A percentile compares a stretch with the other conserved stretches of the same genome.
phyloP scores from a whole-genome alignment of 768 basidiomycete species.

The Hydnum rufescens region DNA sequence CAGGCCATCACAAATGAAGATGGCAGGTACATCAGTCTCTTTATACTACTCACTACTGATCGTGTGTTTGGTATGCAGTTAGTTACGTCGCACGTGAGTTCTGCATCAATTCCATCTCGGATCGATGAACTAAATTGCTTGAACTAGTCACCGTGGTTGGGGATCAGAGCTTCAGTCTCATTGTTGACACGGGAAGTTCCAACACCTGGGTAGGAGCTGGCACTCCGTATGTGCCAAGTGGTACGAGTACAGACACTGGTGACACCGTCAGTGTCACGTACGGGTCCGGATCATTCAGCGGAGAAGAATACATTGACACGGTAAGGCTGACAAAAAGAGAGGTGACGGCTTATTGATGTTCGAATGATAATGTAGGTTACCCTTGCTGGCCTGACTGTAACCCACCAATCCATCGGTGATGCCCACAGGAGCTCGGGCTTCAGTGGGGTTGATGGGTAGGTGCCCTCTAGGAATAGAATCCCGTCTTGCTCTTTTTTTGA shows the following conservation, averaged over 20 bases:
- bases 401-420: background rate
- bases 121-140: too few relatives aligned
- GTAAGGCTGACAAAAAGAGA: background rate
- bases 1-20: too few relatives aligned
- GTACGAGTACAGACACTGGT: background rate
- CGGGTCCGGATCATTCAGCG: background rate
- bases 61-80: too few relatives aligned
- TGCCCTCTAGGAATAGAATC: too few relatives aligned
- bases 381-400: background rate
- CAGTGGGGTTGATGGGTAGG: background rate
- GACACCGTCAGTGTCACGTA: background rate
- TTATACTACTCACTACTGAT: too few relatives aligned
- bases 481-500: too few relatives aligned
- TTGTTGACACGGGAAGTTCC: background rate
- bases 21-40: too few relatives aligned
- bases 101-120: too few relatives aligned
- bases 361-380: background rate
- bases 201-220: background rate
- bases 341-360: background rate
- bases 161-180: background rate
- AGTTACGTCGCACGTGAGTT: too few relatives aligned
- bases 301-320: background rate
- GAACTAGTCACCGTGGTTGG: too few relatives aligned
- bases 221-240: background rate
- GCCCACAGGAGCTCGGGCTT: background rate